phyloP scores from a whole-genome alignment of 805 yeast species.

The fission yeast (Schizosaccharomyces pombe) region DNA sequence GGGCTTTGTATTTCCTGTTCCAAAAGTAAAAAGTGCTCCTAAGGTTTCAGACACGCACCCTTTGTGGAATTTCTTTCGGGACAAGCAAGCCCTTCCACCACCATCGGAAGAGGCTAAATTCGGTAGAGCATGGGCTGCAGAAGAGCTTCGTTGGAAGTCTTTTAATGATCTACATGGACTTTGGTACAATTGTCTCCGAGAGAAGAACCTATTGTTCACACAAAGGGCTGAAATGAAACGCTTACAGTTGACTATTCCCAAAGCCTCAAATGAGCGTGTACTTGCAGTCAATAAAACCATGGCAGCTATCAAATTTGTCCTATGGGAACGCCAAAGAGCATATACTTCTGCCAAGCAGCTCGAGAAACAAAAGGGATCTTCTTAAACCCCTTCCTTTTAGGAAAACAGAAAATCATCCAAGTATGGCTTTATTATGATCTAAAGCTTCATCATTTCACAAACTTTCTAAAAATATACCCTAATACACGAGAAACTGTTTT shows the following conservation, averaged over 20 bases:
- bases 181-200: slow-evolving; percentile 73
- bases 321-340: slow-evolving; percentile 4
- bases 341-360: neutral
- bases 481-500: neutral
- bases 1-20: neutral
- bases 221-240: slow-evolving; percentile 40
- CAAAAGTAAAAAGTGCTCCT: neutral
- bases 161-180: slow-evolving; percentile 77
- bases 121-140: slow-evolving; percentile 66
- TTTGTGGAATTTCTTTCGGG: slow-evolving; percentile 69
- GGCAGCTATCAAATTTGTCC: slow-evolving; percentile 3
- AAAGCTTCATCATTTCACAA: neutral
- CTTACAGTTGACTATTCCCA: slow-evolving; percentile 1
- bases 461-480: neutral
- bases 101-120: slow-evolving; percentile 22
- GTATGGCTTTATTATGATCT: too few species aligned
- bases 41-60: slow-evolving; percentile 31
- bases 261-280: neutral
- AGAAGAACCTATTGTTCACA: slow-evolving; percentile 54
- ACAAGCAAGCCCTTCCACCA: slow-evolving; percentile 31
- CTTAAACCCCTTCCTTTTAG: too few species aligned
- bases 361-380: too few species aligned
- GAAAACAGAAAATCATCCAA: neutral
- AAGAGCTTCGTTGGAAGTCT: slow-evolving; percentile 72
- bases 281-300: neutral